A percentile compares a stretch with the other conserved stretches of the same genome.
Conservation (phyloP, 1,284 basidiomycete genomes). For the Hypsizygus ulmarius region DNA sequence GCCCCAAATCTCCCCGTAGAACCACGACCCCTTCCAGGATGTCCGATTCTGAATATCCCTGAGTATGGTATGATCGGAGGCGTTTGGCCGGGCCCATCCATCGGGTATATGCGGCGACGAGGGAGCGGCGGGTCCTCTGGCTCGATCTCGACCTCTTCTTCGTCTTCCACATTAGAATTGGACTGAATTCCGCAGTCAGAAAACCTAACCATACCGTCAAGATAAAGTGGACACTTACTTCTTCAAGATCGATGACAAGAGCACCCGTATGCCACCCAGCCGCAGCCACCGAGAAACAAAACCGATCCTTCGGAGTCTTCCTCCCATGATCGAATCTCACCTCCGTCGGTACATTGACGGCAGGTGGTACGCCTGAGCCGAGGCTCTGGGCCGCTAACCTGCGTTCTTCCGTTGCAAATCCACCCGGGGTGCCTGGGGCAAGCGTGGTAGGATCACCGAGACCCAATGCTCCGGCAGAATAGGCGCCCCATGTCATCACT, state of each 20-base stretch:
- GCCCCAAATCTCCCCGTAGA: conserved; percentile 12
- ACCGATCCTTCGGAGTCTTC: conserved; percentile 52
- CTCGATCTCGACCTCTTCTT: conserved; percentile 11
- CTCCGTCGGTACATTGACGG: conserved; percentile 59
- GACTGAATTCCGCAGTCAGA: conserved; percentile 19
- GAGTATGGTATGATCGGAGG: conserved; percentile 27
- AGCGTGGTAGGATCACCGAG: conserved; percentile 67
- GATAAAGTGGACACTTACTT: neutral
- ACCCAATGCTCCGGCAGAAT: conserved; percentile 78
- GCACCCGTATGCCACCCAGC: conserved; percentile 89
- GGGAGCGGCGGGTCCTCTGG: conserved; percentile 15
- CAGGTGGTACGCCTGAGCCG: conserved; percentile 37
- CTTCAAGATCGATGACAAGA: conserved; percentile 77
- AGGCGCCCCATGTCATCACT: conserved; percentile 82
- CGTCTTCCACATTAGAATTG: conserved; percentile 17
- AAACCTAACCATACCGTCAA: neutral
- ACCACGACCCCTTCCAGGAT: conserved; percentile 31
- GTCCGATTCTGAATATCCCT: conserved; percentile 34
- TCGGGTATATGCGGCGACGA: conserved; percentile 1
- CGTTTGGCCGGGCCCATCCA: conserved; percentile 18
- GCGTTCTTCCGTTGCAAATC: conserved; percentile 42
- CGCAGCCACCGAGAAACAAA: conserved; percentile 76
- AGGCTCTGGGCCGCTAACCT: conserved; percentile 31
- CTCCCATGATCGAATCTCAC: conserved; percentile 65
- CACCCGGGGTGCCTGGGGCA: conserved; percentile 57